Conservation (phyloP, 257 asterid species). For the Nemophila menziesii region DNA sequence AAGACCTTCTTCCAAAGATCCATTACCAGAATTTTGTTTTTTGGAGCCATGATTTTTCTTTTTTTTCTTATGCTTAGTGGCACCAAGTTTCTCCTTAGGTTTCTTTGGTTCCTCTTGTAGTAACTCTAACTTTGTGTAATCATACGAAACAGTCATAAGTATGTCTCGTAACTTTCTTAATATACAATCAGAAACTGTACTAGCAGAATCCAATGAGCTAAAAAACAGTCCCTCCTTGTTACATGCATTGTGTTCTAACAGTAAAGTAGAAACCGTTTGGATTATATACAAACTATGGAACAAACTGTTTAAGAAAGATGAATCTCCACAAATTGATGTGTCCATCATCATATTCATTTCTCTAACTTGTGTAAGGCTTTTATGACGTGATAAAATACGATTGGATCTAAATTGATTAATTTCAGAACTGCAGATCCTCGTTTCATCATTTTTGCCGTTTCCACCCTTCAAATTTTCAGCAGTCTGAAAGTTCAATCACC, state of each 20-base stretch:
- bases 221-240: conserved; percentile 49
- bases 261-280: conserved; percentile 47
- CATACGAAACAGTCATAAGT: conserved; percentile 76
- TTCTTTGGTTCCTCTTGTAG: conserved; percentile 57
- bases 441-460: conserved; percentile 27
- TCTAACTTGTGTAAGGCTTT: conserved; percentile 16
- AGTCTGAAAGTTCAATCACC: conserved; percentile 34
- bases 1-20: conserved; percentile 34
- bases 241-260: conserved; percentile 32
- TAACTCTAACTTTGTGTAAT: conserved; percentile 83
- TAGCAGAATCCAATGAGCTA: conserved; percentile 67
- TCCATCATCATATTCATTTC: conserved; percentile 24
- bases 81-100: conserved; percentile 44
- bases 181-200: conserved; percentile 58
- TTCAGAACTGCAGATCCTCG: conserved; percentile 25
- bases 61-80: conserved; percentile 58
- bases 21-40: conserved; percentile 44
- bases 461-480: conserved; percentile 40
- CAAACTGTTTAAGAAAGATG: conserved; percentile 30
- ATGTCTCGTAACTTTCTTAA: conserved; percentile 67
- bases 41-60: conserved; percentile 49
- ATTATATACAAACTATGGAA: conserved; percentile 57
- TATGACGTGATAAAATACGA: conserved; percentile 21
- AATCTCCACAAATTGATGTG: conserved; percentile 27
- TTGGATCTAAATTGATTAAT: conserved; percentile 21